Percentiles rank a stretch among this genome's conserved stretches.
phyloP scores from a whole-genome alignment of 2,329 filamentous ascomycete genomes.

The Cercospora canescens region DNA sequence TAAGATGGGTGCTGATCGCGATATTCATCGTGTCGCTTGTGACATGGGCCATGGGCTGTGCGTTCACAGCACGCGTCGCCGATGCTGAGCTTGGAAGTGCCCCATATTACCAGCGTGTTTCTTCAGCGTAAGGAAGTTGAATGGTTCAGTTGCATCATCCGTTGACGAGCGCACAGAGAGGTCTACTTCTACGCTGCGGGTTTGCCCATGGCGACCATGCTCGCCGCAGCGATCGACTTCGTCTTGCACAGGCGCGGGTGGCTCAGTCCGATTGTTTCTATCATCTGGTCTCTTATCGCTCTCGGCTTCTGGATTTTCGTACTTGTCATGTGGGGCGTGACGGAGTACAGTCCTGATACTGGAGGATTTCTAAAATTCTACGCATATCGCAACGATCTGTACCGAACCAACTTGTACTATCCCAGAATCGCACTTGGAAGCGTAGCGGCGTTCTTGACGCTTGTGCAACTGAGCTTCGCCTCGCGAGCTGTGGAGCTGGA shows the following conservation, averaged over 20 bases:
- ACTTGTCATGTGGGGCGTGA: background rate
- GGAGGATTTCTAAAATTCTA: background rate
- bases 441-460: background rate
- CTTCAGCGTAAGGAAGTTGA: background rate
- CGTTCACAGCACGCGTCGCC: background rate
- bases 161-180: background rate
- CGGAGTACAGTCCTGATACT: background rate
- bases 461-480: constrained; percentile 8
- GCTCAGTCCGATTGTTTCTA: constrained; percentile 3
- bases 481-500: constrained; percentile 1
- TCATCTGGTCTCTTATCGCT: constrained; percentile 8
- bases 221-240: constrained; percentile 9
- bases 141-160: background rate
- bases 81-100: background rate
- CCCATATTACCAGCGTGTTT: background rate
- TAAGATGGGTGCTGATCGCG: background rate
- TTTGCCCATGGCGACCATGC: constrained; percentile 7
- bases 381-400: background rate
- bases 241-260: background rate
- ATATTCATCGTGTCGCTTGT: background rate
- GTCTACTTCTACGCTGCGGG: constrained; percentile 8
- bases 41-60: constrained; percentile 8
- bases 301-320: background rate
- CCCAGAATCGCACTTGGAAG: background rate
- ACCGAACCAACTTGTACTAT: background rate